These are phyloP conservation scores for Rhodotorula sphaerocarpa DNA, from an alignment of 768 basidiomycete genomes.

Conservation along the genomic window DNA sequence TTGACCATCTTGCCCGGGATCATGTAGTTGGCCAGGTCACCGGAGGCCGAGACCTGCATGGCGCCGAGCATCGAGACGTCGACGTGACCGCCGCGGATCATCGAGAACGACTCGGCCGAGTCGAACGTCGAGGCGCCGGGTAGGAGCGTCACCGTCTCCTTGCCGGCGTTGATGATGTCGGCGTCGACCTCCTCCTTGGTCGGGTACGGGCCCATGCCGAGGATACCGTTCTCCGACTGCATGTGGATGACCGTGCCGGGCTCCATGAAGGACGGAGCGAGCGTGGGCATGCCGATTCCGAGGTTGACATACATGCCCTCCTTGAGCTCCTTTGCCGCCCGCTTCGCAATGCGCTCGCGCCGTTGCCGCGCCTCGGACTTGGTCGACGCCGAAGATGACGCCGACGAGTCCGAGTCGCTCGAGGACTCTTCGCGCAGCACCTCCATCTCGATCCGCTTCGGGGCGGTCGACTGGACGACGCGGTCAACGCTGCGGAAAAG, in stretches of 20 bases:
- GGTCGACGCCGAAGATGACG: conserved; percentile 21
- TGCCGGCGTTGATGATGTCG: conserved; percentile 88
- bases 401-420: conserved; percentile 19
- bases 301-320: conserved; percentile 52
- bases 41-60: conserved; percentile 87
- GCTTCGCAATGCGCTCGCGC: conserved; percentile 62
- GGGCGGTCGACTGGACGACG: conserved; percentile 65
- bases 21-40: conserved; percentile 95
- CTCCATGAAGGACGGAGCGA: conserved; percentile 44
- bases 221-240: conserved; percentile 47
- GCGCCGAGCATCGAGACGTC: conserved; percentile 89
- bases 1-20: conserved; percentile 70
- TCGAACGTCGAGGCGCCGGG: conserved; percentile 89
- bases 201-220: conserved; percentile 47
- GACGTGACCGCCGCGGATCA: conserved; percentile 95
- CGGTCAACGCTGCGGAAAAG: conserved; percentile 63
- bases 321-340: conserved; percentile 80
- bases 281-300: conserved; percentile 46
- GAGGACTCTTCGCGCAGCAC: conserved; percentile 46
- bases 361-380: conserved; percentile 43
- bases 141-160: conserved; percentile 84
- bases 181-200: conserved; percentile 45
- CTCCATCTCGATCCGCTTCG: conserved; percentile 67
- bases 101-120: conserved; percentile 86
- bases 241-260: conserved; percentile 45